Evolutionary conservation across 352 stramenopile species (phyloP).

Genomic region (Phytophthora citricola): DNA sequence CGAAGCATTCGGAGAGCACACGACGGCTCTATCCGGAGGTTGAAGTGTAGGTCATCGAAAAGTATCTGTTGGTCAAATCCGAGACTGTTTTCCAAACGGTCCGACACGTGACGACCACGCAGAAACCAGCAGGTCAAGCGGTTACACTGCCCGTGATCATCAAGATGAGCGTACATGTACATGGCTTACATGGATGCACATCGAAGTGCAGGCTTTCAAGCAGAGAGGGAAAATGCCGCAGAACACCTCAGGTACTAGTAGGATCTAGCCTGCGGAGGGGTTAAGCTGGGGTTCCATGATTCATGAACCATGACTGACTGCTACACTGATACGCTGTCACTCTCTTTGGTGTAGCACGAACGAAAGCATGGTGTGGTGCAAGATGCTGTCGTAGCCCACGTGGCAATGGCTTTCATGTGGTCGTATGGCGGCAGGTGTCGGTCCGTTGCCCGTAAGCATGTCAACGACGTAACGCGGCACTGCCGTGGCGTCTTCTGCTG

Average conservation of each 20-base stretch:
- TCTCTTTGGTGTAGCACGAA: slow-evolving; percentile 1
- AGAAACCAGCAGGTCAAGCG: not conserved
- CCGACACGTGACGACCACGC: not conserved
- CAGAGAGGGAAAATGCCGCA: too few species aligned
- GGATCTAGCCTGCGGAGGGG: too few species aligned
- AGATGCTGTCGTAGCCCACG: slow-evolving; percentile 1
- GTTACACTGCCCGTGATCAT: slow-evolving; percentile 20
- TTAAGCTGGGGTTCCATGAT: not conserved
- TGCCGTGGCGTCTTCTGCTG: not conserved
- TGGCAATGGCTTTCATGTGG: slow-evolving; percentile 5
- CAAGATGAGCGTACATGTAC: slow-evolving; percentile 3
- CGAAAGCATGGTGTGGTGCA: not conserved
- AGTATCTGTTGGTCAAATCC: slow-evolving; percentile 2
- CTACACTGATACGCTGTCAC: not conserved
- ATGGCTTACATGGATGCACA: not conserved
- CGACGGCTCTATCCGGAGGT: slow-evolving; percentile 18
- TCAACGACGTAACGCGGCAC: not conserved
- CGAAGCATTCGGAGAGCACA: slow-evolving; percentile 10
- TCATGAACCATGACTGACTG: not conserved
- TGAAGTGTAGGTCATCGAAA: slow-evolving; percentile 6
- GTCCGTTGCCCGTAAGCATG: slow-evolving; percentile 2
- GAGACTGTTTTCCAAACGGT: not conserved
- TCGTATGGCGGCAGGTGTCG: slow-evolving; percentile 4
- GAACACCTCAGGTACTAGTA: too few species aligned
- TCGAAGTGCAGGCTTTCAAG: too few species aligned